Conservation (phyloP, 1,139 yeast species). For the Yamadazyma friedrichii region DNA sequence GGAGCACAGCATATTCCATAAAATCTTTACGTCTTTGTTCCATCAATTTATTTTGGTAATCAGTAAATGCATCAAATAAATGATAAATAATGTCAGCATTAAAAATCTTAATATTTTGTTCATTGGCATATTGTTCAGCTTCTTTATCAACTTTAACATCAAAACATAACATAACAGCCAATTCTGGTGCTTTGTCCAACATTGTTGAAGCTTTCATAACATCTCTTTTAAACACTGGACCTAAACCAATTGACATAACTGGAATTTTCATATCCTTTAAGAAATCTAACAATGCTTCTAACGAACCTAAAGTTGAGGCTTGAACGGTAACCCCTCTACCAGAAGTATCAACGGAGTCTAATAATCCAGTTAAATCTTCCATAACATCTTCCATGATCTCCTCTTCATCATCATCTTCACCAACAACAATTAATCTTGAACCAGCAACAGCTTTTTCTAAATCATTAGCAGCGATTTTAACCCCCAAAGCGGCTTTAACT, state of each 20-base stretch:
- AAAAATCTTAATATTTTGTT: conserved; percentile 87
- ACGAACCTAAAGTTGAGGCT: conserved; percentile 96
- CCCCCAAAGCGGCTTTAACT: conserved; percentile 98
- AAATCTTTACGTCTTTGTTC: conserved; percentile 90
- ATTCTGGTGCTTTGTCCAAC: conserved; percentile 95
- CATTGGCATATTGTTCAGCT: conserved; percentile 96
- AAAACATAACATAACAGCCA: conserved; percentile 95
- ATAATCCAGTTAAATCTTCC: conserved; percentile 94
- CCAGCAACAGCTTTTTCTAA: conserved; percentile 99
- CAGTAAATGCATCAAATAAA: conserved; percentile 91
- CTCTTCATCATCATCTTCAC: conserved; percentile 97
- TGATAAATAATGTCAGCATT: conserved; percentile 96
- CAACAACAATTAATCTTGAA: conserved; percentile 90
- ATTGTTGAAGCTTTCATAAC: conserved; percentile 96
- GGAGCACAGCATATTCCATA: conserved; percentile 87
- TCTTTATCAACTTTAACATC: conserved; percentile 97
- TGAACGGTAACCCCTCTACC: conserved; percentile 98
- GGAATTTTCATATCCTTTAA: conserved; percentile 98
- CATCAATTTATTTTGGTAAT: conserved; percentile 81
- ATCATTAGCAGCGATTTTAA: conserved; percentile 96
- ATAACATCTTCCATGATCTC: conserved; percentile 97
- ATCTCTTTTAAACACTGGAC: conserved; percentile 97
- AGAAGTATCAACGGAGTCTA: conserved; percentile 90
- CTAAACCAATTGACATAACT: conserved; percentile 96
- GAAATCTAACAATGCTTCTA: conserved; percentile 96